Evolutionary conservation across 228 moss, liverwort and hornwort species (phyloP).

Genomic region (Sphagnum fallax): DNA sequence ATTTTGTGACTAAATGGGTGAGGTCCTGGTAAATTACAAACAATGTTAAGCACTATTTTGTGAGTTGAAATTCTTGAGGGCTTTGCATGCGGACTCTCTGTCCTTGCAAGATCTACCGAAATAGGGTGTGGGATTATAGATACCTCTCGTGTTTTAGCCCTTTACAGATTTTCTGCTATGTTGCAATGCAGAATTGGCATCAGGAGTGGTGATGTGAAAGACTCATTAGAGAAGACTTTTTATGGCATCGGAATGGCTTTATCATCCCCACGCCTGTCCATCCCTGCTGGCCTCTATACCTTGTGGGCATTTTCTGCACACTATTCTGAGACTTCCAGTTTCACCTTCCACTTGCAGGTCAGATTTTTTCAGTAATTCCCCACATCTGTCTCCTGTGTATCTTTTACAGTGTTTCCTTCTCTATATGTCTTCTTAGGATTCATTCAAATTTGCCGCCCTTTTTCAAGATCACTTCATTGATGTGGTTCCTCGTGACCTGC

Average conservation of each 20-base stretch:
- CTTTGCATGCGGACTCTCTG: too few species aligned
- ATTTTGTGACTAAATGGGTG: too few species aligned
- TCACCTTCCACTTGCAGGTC: conserved; percentile 68
- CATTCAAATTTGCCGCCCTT: too few species aligned
- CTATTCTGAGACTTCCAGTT: conserved; percentile 35
- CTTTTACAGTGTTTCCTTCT: not conserved
- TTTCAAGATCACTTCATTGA: too few species aligned
- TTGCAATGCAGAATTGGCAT: conserved; percentile 3
- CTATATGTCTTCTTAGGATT: not conserved
- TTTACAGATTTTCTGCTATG: too few species aligned
- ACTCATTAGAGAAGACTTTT: not conserved
- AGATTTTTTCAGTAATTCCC: not conserved
- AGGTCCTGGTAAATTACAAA: too few species aligned
- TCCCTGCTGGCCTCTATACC: not conserved
- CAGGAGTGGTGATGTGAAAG: conserved; percentile 2
- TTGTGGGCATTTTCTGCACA: conserved; percentile 56
- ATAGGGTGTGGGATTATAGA: not conserved
- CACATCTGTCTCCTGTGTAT: not conserved
- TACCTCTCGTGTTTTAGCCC: not conserved
- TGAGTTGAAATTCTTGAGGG: not conserved
- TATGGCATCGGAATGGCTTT: not conserved
- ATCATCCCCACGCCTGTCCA: conserved; percentile 2
- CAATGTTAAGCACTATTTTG: not conserved
- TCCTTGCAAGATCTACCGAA: too few species aligned
- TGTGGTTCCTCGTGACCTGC: too few species aligned